phyloP scores from a whole-genome alignment of 2,329 filamentous ascomycete species.

The Ophiocordyceps camponoti-leonardi region DNA sequence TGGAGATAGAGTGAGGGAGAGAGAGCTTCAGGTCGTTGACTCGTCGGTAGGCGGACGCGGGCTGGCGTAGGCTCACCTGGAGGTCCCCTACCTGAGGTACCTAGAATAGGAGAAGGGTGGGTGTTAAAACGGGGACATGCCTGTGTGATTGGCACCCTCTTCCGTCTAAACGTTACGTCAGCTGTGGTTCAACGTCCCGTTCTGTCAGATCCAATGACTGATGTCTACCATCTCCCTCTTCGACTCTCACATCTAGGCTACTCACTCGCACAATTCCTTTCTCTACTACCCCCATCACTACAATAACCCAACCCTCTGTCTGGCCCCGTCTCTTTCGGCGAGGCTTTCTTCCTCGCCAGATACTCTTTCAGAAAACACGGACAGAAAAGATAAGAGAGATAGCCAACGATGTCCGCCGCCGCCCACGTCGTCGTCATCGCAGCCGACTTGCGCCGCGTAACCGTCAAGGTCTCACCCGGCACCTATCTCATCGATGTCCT shows the following conservation, averaged over 20 bases:
- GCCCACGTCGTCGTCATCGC: conserved; percentile 81
- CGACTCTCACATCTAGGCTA: no score
- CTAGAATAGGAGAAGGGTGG: not conserved
- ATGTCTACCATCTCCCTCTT: no score
- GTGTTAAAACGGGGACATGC: not conserved
- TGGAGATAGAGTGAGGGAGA: not conserved
- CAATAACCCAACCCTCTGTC: not conserved
- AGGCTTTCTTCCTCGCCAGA: no score
- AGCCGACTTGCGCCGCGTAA: conserved; percentile 57
- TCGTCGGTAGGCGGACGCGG: not conserved
- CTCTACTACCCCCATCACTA: no score
- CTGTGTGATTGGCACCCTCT: not conserved
- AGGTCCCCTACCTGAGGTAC: not conserved
- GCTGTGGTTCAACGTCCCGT: no score
- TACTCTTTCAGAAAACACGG: no score
- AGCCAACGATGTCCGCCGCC: conserved; percentile 55
- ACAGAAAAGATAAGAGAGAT: no score
- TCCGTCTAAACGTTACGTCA: no score
- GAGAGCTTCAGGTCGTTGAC: no score
- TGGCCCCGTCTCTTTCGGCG: no score
- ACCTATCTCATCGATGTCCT: conserved; percentile 75
- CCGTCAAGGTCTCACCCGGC: conserved; percentile 66
- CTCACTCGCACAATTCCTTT: no score
- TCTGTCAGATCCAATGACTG: no score
- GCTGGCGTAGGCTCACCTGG: not conserved